Percentiles rank a stretch among this genome's conserved stretches.
Conservation (phyloP, 192 early-diverging fungal species). For the Umbelopsis sp. region DNA sequence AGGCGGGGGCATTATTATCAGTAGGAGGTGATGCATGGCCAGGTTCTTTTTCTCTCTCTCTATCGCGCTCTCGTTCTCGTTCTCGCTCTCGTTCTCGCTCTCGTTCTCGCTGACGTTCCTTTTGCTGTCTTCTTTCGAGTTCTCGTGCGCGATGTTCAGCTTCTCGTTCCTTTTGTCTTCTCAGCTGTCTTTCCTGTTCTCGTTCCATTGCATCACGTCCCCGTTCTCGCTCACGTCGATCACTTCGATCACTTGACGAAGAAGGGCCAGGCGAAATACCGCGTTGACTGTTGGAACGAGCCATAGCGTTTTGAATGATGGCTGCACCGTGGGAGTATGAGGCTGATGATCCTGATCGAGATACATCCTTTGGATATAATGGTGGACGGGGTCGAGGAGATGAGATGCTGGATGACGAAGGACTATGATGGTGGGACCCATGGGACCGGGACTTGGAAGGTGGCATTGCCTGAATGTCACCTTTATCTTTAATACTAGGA, state of each 20-base stretch:
- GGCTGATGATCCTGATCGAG: background rate
- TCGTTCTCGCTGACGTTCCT: slow-evolving; percentile 20
- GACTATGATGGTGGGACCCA: slow-evolving; percentile 1
- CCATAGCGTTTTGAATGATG: slow-evolving; percentile 12
- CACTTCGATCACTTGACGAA: background rate
- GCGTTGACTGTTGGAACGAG: slow-evolving; percentile 1
- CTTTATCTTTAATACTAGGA: background rate
- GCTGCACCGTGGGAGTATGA: background rate
- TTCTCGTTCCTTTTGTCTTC: slow-evolving; percentile 8
- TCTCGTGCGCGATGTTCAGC: slow-evolving; percentile 5
- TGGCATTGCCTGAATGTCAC: background rate
- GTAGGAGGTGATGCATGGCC: slow-evolving; percentile 22
- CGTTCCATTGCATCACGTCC: background rate
- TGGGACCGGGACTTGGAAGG: background rate
- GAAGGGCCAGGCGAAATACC: background rate
- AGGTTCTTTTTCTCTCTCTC: slow-evolving; percentile 54
- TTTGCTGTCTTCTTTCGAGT: slow-evolving; percentile 11
- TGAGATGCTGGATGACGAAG: background rate
- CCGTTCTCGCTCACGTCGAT: slow-evolving; percentile 1
- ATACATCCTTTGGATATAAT: slow-evolving; percentile 1
- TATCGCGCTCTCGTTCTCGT: slow-evolving; percentile 28
- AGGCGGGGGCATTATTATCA: background rate
- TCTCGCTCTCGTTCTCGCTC: slow-evolving; percentile 24
- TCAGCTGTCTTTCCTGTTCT: slow-evolving; percentile 27
- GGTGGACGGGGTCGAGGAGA: slow-evolving; percentile 11